Evolutionary conservation across 73 alveolate species (phyloP), one percentile per base, ranked within the genome.

Genomic region (Halteria grandinella): DNA sequence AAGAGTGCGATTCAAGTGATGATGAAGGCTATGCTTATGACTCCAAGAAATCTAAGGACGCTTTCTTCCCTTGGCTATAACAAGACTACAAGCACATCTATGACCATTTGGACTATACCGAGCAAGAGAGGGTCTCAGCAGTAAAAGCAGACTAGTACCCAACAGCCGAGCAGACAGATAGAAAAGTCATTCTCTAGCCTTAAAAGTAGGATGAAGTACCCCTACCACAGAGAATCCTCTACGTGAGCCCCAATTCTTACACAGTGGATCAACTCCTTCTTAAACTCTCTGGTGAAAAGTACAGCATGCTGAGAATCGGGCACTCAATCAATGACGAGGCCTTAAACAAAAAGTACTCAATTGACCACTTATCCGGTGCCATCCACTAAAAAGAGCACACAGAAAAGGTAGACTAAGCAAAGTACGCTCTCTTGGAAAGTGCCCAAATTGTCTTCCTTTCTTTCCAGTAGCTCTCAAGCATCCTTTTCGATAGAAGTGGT

Each of bases 91-190:
- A 57, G 31, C 74, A 57, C 36, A 57, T 57, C 29, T 57, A 57
- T 33, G 74, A 57, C 36, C 55, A 57, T 33, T 25, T 57, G n/a
- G 74, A 57, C 36, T 57, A 57, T 57, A 57, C 74, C 8, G 28
- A 24, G 4, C 28, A 57, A 32, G 15, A 57, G 18, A 33, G 54
- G 12, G 54, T n/a, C n/a, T n/a, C n/a, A n/a, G n/a, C 28, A 11
- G 54, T 12, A 18, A 57, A 33, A 54, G 36, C 31, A 57, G 74
- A 57, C 37, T 12, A 57, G 25, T 57, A 57, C 18, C 74, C 74
- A 57, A 57, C 51, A 3, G 58, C 74, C n/a, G 74, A 23, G 4
- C 5, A 27, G 7, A 57, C 55, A 3, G 74, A 57, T 32, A 24
- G 36, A 10, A 28, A 57, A 29, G 36, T 57, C 5, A 17, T 57